Base-by-base conservation (phyloP, 2,329 filamentous ascomycete species). In the Neofusicoccum parvum region DNA sequence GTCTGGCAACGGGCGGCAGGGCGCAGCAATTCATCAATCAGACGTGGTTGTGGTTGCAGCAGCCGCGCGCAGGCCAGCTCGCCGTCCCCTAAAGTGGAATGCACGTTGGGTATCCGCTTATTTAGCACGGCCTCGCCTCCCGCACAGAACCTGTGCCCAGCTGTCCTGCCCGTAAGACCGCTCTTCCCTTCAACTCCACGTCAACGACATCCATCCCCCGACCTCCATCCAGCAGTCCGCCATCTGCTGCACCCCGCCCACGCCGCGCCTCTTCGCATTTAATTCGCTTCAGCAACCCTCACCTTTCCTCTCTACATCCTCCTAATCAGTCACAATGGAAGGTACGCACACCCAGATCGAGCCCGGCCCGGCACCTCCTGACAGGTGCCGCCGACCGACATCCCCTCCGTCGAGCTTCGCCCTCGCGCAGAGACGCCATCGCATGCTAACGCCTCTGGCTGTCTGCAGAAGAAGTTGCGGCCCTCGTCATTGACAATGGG, bases 401-500 rank as follows among this genome's bases (percentile, higher is more conserved):
- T 54, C 65, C 50, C 41, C 56, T 51, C n/a, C 46, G 36, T 43
- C 54, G 46, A 32, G 11, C 15, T 17, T 15, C 43, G 27, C 7
- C n/a, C 14, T 3, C 9, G 39, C 39, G 53, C 49, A 37, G 15
- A 17, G 15, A 1, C 17, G 32, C 50, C 64, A 65, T 65, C 58
- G 70, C 72, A 67, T 71, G 75, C 77, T 79, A 72, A 79, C 73
- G 49, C 69, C 62, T 69, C 59, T 69, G 66, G 69, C 66, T 69
- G 17, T 71, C 67, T 85, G 83, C 81, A 98, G 95, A 99, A 89
- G 95, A 99, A 92, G 95, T 99, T 85, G 95, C 95, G 84, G 95
- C 95, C 85, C 94, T 99, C 92, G 95, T 99, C 85, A 98, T 99
- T 87, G 95, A 99, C 94, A 99, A 99, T 98, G 95, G 95, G 95